Evolutionary conservation across 257 asterid genomes (phyloP).

Genomic region (Gentiana straminea): DNA sequence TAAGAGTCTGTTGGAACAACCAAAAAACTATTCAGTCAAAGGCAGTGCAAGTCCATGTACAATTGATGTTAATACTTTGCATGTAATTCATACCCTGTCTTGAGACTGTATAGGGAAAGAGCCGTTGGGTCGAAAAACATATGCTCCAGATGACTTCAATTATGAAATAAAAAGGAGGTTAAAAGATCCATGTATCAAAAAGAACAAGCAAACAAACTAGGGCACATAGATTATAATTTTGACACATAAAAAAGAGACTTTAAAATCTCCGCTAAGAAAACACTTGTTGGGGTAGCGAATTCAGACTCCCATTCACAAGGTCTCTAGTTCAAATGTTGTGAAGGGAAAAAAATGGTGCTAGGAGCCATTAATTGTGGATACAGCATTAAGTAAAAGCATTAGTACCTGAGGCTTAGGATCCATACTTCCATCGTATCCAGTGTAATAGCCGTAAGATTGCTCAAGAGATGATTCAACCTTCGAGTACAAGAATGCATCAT

Average conservation of each 20-base stretch:
- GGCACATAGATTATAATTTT: too few relatives aligned
- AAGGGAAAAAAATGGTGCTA: too few relatives aligned
- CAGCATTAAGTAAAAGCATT: slow-evolving; percentile 26
- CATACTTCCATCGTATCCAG: slow-evolving; percentile 52
- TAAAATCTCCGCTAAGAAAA: too few relatives aligned
- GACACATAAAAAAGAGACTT: too few relatives aligned
- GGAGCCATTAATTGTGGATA: slow-evolving; percentile 1
- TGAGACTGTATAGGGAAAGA: slow-evolving; percentile 46
- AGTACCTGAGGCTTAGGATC: slow-evolving; percentile 26
- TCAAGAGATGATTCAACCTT: slow-evolving; percentile 64
- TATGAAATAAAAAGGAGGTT: background rate
- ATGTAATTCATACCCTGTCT: slow-evolving; percentile 30
- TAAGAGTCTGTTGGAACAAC: slow-evolving; percentile 35
- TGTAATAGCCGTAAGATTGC: slow-evolving; percentile 78
- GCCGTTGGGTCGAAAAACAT: slow-evolving; percentile 76
- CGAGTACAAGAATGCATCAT: slow-evolving; percentile 8
- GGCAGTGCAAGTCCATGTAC: too few relatives aligned
- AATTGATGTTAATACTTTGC: background rate
- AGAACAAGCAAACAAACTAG: background rate
- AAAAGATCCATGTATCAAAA: background rate
- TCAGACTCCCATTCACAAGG: too few relatives aligned
- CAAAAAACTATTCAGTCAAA: background rate
- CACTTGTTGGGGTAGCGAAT: too few relatives aligned
- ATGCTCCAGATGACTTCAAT: slow-evolving; percentile 73
- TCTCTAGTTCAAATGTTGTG: too few relatives aligned